Conservation (phyloP, 306 rosid genomes). For the Malus fusca region DNA sequence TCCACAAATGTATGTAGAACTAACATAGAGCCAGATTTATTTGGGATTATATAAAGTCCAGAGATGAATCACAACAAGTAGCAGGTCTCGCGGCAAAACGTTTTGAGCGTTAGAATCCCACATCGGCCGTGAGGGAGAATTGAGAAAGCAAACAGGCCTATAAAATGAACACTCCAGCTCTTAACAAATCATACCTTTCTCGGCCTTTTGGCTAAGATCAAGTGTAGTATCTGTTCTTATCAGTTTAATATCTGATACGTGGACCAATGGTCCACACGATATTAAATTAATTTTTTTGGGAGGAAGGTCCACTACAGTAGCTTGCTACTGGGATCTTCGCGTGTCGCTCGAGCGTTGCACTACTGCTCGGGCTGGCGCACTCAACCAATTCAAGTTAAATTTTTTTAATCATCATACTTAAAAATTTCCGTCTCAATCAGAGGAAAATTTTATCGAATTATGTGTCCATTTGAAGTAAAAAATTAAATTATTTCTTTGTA, state of each 20-base stretch:
- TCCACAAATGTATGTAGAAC: too few relatives aligned
- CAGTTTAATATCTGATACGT: neutral
- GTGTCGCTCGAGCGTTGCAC: neutral
- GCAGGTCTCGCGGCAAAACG: neutral
- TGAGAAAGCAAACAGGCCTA: neutral
- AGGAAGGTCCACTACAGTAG: rapidly evolving
- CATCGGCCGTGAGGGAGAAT: neutral
- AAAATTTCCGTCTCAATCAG: too few relatives aligned
- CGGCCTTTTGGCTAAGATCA: neutral
- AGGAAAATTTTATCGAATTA: rapidly evolving
- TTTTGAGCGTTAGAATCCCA: neutral
- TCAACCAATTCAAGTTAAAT: neutral
- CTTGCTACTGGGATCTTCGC: neutral
- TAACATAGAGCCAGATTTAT: too few relatives aligned
- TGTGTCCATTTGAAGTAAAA: too few relatives aligned
- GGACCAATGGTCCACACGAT: rapidly evolving
- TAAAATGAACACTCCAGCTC: rapidly evolving
- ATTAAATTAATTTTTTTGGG: too few relatives aligned
- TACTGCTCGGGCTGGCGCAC: neutral
- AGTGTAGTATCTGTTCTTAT: too few relatives aligned
- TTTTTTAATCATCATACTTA: too few relatives aligned
- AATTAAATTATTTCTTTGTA: too few relatives aligned
- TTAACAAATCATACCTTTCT: rapidly evolving
- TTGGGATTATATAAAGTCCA: too few relatives aligned
- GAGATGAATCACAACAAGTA: neutral